A percentile compares a stretch with the other conserved stretches of the same genome.
Evolutionary conservation across 192 early-diverging fungal genomes (phyloP).

Genomic region (Gaertneriomyces semiglobifer): DNA sequence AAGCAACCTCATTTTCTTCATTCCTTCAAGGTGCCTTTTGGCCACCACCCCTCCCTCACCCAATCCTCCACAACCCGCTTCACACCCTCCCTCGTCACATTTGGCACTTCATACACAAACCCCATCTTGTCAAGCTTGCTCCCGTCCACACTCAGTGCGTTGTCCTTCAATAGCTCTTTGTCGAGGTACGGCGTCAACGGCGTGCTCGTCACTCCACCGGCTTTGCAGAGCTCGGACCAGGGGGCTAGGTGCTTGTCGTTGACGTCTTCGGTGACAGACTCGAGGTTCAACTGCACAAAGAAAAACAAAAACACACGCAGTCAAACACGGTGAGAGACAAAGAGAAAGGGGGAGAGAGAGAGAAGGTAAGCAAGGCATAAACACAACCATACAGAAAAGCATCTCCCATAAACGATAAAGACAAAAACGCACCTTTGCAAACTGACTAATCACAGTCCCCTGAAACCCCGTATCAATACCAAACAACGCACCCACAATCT

Average conservation of each 20-base stretch:
- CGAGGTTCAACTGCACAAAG: slow-evolving; percentile 68
- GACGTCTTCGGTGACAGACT: slow-evolving; percentile 83
- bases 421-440: slow-evolving; percentile 63
- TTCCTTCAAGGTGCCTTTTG: slow-evolving; percentile 52
- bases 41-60: slow-evolving; percentile 81
- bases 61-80: slow-evolving; percentile 76
- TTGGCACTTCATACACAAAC: slow-evolving; percentile 65
- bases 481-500: slow-evolving; percentile 66
- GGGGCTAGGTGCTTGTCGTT: slow-evolving; percentile 92
- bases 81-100: slow-evolving; percentile 65
- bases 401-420: too few species aligned
- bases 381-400: too few species aligned
- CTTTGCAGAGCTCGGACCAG: slow-evolving; percentile 81
- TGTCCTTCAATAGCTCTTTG: slow-evolving; percentile 84
- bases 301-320: neutral
- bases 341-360: neutral
- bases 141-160: slow-evolving; percentile 81
- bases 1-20: neutral
- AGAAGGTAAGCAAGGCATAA: neutral
- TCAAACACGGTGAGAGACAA: neutral
- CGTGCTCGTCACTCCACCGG: slow-evolving; percentile 68
- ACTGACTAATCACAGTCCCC: slow-evolving; percentile 68
- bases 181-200: slow-evolving; percentile 92
- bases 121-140: slow-evolving; percentile 61
- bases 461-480: slow-evolving; percentile 82